These are phyloP conservation scores for Penicillium oxalicum DNA, from an alignment of 2,329 filamentous ascomycete genomes.

Conservation along the genomic window DNA sequence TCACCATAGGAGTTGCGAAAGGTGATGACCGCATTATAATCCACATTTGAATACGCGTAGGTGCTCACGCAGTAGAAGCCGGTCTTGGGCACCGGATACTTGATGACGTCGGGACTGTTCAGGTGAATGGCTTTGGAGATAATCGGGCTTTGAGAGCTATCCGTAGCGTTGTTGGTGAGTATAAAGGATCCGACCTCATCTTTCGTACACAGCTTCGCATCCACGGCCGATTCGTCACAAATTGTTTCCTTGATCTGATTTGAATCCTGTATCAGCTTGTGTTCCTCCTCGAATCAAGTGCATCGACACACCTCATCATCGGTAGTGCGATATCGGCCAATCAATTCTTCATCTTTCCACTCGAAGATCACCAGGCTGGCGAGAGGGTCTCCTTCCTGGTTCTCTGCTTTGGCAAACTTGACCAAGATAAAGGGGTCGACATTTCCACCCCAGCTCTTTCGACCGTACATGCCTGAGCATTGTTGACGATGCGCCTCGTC, in stretches of 20 bases:
- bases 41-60: slow-evolving; percentile 58
- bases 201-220: slow-evolving; percentile 64
- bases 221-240: slow-evolving; percentile 67
- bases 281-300: not conserved
- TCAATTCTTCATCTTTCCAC: slow-evolving; percentile 75
- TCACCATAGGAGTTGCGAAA: slow-evolving; percentile 97
- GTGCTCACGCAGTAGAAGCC: slow-evolving; percentile 95
- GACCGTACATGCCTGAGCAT: slow-evolving; percentile 93
- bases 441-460: slow-evolving; percentile 77
- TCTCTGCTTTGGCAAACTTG: slow-evolving; percentile 63
- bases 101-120: slow-evolving; percentile 63
- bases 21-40: slow-evolving; percentile 76
- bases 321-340: slow-evolving; percentile 61
- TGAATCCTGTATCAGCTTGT: slow-evolving; percentile 26
- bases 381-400: slow-evolving; percentile 62
- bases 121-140: slow-evolving; percentile 76
- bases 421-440: slow-evolving; percentile 84
- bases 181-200: slow-evolving; percentile 82
- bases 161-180: slow-evolving; percentile 66
- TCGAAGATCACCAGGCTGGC: slow-evolving; percentile 89
- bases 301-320: slow-evolving; percentile 47
- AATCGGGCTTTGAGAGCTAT: slow-evolving; percentile 64
- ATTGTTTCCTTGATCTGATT: slow-evolving; percentile 57
- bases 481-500: slow-evolving; percentile 70
- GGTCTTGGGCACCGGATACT: slow-evolving; percentile 80